Evolutionary conservation across 148 eudicot species (phyloP).

Genomic region (Arctostaphylos glauca): DNA sequence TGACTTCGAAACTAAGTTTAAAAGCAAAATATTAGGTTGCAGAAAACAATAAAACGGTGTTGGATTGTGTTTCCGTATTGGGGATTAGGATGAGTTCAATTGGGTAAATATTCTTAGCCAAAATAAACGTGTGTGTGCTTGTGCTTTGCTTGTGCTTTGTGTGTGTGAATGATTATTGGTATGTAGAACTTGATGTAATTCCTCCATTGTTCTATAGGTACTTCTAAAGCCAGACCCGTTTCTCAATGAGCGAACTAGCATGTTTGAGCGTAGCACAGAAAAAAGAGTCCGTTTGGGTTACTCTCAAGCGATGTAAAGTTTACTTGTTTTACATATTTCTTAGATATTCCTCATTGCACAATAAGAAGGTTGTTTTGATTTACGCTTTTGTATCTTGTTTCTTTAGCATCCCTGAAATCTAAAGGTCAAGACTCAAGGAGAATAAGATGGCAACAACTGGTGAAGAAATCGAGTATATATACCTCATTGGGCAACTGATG

Average conservation of each 20-base stretch:
- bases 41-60: too few species aligned
- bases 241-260: conserved; percentile 72
- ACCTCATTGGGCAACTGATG: conserved; percentile 88
- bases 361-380: neutral
- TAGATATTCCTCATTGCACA: neutral
- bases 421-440: conserved; percentile 52
- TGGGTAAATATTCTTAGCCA: too few species aligned
- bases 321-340: neutral
- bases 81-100: too few species aligned
- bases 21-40: too few species aligned
- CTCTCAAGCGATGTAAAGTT: conserved; percentile 77
- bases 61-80: too few species aligned
- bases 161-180: too few species aligned
- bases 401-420: conserved; percentile 70
- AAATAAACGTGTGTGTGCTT: too few species aligned
- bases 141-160: too few species aligned
- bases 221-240: conserved; percentile 77
- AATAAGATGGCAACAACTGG: conserved; percentile 68
- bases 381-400: conserved; percentile 9
- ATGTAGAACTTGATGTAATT: neutral
- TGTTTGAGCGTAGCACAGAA: conserved; percentile 82
- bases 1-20: too few species aligned
- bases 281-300: conserved; percentile 88
- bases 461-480: conserved; percentile 60
- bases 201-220: conserved; percentile 36